Evolutionary conservation across 1,139 yeast species (phyloP), one percentile per base, ranked within the genome.

Genomic region (Candida tropicalis): DNA sequence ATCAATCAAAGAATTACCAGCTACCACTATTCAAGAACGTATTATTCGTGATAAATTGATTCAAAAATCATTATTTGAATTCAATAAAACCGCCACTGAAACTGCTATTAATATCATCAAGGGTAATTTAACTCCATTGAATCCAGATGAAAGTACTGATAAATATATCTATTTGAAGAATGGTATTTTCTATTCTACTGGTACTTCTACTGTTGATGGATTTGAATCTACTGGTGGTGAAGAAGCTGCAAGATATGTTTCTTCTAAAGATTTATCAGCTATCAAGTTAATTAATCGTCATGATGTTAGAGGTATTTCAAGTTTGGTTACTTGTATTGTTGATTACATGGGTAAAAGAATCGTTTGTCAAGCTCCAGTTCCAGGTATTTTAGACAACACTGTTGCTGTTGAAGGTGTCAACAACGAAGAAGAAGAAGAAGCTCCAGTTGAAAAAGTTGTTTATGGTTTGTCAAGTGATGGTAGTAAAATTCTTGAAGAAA

Each of bases 281-380:
- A 79, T 89, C 41, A 83, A 79, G 57, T 73, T 78, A 44, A 70
- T 91, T 57, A 87, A 87, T 68, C 73, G 81, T 53, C 66, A 85
- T 40, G 91, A 87, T 56, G 60, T 82, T 28, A 69, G 68, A 13
- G 89, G 85, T 35, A 70, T 90, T 40, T 79, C 81, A 56, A 83
- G 85, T 43, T 72, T 91, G 49, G 81, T 88, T 53, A 87, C 97
- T 6, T 77, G 91, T 37, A 77, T 91, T 47, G 89, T 93, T 44
- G 98, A 93, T 63, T 91, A 80, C 66, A 81, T 87, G 63, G 99
- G 99, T 49, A 84, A 81, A 56, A 79, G 98, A 63, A 73, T 91
- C 34, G 77, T 91, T 35, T 90, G 96, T 61, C 99, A 93, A 70
- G 88, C 97, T 12, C 97, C 97, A 18, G 96, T 93, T 39, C 99